Percentiles rank a stretch among this genome's conserved stretches.
Evolutionary conservation across 2,329 filamentous ascomycete species (phyloP).

Genomic region (Neurospora sp.): DNA sequence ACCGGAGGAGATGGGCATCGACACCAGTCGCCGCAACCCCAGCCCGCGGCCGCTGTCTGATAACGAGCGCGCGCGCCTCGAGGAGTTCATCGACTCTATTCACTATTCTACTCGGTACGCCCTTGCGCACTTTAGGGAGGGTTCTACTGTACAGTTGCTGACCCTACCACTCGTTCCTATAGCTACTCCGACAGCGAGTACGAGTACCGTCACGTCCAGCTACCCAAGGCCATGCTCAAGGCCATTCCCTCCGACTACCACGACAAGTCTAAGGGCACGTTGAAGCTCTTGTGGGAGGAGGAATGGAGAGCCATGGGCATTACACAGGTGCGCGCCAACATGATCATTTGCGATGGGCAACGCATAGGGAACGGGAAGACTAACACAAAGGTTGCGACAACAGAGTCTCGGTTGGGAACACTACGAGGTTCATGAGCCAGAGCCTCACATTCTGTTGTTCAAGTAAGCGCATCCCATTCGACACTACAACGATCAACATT

Average conservation of each 20-base stretch:
- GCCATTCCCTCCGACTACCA: constrained; percentile 72
- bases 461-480: constrained; percentile 56
- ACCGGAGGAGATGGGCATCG: constrained; percentile 49
- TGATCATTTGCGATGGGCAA: background rate
- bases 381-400: constrained; percentile 2
- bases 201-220: constrained; percentile 95
- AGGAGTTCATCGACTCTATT: constrained; percentile 87
- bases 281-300: constrained; percentile 96
- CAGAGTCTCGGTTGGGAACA: constrained; percentile 98
- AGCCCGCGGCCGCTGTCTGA: constrained; percentile 73
- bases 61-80: constrained; percentile 69
- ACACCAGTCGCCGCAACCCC: constrained; percentile 78
- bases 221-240: constrained; percentile 98
- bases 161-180: constrained; percentile 7
- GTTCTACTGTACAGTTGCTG: background rate
- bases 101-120: constrained; percentile 86
- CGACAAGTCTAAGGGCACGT: constrained; percentile 65
- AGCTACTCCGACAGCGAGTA: constrained; percentile 91
- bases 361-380: background rate
- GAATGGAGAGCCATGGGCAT: constrained; percentile 97
- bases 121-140: background rate
- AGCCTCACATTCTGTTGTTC: constrained; percentile 96
- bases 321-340: constrained; percentile 63
- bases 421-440: constrained; percentile 97
- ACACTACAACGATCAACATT: background rate